Percentiles rank a stretch among this genome's conserved stretches.
Conservation (phyloP, 331 rosid genomes). For the Erythrophleum ivorense region DNA sequence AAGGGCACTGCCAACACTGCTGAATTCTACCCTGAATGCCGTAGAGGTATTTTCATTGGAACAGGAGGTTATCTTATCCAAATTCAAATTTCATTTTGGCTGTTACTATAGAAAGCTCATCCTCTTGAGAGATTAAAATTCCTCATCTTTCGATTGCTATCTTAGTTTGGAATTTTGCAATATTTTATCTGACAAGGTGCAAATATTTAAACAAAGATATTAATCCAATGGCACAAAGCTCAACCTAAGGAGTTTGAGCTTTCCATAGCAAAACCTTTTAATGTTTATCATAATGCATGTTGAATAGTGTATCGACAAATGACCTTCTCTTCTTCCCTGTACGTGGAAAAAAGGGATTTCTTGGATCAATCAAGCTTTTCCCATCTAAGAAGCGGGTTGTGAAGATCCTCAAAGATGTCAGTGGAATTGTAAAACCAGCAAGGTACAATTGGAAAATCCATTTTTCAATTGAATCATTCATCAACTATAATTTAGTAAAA, state of each 20-base stretch:
- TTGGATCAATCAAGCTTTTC: constrained; percentile 59
- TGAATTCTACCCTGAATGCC: constrained; percentile 60
- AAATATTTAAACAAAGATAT: background rate
- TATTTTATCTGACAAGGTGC: too few relatives aligned
- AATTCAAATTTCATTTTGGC: background rate
- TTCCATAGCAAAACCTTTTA: background rate
- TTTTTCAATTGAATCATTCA: background rate
- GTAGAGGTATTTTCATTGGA: constrained; percentile 49
- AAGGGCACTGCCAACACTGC: constrained; percentile 70
- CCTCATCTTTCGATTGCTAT: background rate
- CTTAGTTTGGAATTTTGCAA: background rate
- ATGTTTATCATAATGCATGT: background rate
- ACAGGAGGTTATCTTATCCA: background rate
- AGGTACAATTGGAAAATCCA: constrained; percentile 49
- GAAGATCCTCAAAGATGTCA: constrained; percentile 60
- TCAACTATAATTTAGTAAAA: background rate
- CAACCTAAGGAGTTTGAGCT: background rate
- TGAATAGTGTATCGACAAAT: background rate
- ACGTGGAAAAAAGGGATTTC: constrained; percentile 48
- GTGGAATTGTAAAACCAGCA: constrained; percentile 76
- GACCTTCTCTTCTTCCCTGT: background rate
- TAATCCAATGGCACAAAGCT: too few relatives aligned
- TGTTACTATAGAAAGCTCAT: background rate
- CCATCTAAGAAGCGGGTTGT: constrained; percentile 59
- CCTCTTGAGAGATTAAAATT: background rate